Evolutionary conservation across 2,329 filamentous ascomycete species (phyloP), one percentile per base, ranked within the genome.

Genomic region (Fulvia fulva): DNA sequence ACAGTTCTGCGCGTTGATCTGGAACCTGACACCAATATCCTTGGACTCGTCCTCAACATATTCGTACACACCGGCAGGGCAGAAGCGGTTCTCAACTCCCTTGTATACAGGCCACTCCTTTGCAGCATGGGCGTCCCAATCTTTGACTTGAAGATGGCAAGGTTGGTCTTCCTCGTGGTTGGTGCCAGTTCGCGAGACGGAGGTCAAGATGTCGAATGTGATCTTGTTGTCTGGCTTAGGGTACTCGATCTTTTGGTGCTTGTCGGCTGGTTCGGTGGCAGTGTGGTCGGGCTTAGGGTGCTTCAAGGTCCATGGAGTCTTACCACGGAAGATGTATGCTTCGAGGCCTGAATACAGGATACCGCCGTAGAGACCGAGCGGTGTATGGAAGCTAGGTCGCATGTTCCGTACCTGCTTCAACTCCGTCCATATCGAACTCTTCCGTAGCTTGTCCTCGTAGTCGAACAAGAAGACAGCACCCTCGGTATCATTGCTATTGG

Each of bases 91-190:
- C 81, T 99, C 94, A 4, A 99, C 73, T 9, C 94, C 94, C 80
- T 96, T 88, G 77, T 89, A 99, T 62, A 83, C 82, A 22, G 94
- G 94, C 79, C 87, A 99, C 53, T 91, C 87, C 73, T 86, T 84
- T 62, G 87, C 80, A 1, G 91, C 88, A 77, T 99, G 94, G 70
- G 87, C 86, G 68, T 97, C 91, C 91, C 91, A 97, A 76, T 99
- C 91, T 75, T 89, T 85, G 65, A 99, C 93, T 75, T 96, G 91
- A 68, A 99, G 79, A 75, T 99, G 94, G 52, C 96, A 91, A 0
- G 94, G 94, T 77, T 99, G 92, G 74, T 99, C 94, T 77, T 99
- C 94, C 76, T 97, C 94, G 76, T 99, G 94, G 77, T 97, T 97
- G 30, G 94, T 99, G 41, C 94, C 94, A 5, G 94, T 97, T 57